These are phyloP conservation scores for Pseudogymnoascus sp. DNA, from an alignment of 2,329 filamentous ascomycete species.

Conservation along the genomic window DNA sequence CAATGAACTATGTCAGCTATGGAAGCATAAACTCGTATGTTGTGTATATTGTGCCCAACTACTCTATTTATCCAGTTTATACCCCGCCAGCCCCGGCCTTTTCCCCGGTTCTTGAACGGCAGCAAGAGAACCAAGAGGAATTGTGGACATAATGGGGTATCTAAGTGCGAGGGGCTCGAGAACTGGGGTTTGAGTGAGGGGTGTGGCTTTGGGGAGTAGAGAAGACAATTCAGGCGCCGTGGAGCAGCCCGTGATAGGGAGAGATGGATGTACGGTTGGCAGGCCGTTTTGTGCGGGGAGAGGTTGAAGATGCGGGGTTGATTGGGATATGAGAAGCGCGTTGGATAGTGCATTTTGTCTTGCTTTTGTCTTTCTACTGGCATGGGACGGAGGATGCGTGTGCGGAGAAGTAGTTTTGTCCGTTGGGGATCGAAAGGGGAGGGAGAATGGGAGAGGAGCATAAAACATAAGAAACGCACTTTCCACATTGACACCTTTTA, in stretches of 20 bases:
- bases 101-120: background rate
- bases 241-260: background rate
- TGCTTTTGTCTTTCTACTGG: too few relatives aligned
- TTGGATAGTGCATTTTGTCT: too few relatives aligned
- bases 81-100: background rate
- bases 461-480: too few relatives aligned
- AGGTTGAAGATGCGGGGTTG: too few relatives aligned
- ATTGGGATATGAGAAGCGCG: too few relatives aligned
- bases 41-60: background rate
- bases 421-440: too few relatives aligned
- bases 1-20: background rate
- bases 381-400: too few relatives aligned
- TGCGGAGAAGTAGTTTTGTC: too few relatives aligned
- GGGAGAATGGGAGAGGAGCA: too few relatives aligned
- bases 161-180: background rate
- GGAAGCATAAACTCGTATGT: background rate
- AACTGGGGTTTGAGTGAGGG: background rate
- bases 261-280: too few relatives aligned
- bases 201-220: background rate
- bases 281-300: too few relatives aligned
- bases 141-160: background rate
- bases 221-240: background rate
- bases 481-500: too few relatives aligned
- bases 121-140: background rate
- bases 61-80: background rate